Evolutionary conservation across 768 basidiomycete species (phyloP), one percentile per base, ranked within the genome.

Genomic region (Naganishia antarctica): DNA sequence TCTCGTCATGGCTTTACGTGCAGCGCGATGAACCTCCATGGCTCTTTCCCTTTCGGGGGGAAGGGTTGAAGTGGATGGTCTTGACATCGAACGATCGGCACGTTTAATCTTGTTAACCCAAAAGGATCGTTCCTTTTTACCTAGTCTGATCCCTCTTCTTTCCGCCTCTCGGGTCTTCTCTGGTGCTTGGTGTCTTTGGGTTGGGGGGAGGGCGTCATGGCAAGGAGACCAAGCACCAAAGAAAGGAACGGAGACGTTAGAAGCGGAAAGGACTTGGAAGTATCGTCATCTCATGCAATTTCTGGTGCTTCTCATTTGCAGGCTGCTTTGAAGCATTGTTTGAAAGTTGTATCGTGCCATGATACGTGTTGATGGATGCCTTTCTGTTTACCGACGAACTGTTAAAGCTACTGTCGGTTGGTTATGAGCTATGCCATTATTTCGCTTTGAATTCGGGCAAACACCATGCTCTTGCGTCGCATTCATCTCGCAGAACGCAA

Each of bases 1-100:
- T 57, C 53, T 57, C 53, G 53, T 40, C 53, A 57, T 57, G 53
- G 53, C 53, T 57, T 57, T 57, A 57, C 53, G 53, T 57, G 53
- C 53, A 57, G 37, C 53, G 53, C 53, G 53, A 57, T 57, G 53
- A 57, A 57, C 53, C 53, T 57, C 53, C 34, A 57, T 57, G n/a
- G 21, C 53, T 37, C 34, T 37, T 57, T 18, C 37, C 29, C 3
- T 34, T n/a, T 23, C 29, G 18, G 31, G 32, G 51, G 32, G 16
- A 34, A 37, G 23, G 53, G 53, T 57, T 57, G n/a, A 57, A 57
- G 34, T 57, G 34, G 53, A 16, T n/a, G 53, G 53, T 57, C 16
- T 34, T 57, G 53, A 57, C 53, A 57, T 57, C 53, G 53, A 26
- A 57, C 53, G 53, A 57, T 57, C 53, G 53, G 53, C 53, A 57